A percentile compares a stretch with the other conserved stretches of the same genome.
Conservation (phyloP, 2,329 filamentous ascomycete genomes). For the Graphilbum sp. region DNA sequence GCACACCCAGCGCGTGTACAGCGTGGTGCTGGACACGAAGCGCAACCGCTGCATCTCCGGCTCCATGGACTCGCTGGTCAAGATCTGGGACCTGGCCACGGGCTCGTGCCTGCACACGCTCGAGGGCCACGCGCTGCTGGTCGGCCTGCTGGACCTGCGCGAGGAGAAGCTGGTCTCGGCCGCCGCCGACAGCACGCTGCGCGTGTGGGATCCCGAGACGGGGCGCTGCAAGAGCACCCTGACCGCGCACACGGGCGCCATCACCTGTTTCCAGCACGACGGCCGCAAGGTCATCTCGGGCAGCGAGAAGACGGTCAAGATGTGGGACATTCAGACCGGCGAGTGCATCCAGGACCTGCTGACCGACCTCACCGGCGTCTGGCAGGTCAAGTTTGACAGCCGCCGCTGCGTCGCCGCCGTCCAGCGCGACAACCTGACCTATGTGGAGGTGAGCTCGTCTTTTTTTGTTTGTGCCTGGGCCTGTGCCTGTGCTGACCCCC, state of each 20-base stretch:
- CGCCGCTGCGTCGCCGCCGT: conserved; percentile 90
- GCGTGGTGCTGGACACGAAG: conserved; percentile 80
- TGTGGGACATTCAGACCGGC: conserved; percentile 92
- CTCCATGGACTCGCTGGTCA: conserved; percentile 95
- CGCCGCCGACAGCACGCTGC: conserved; percentile 83
- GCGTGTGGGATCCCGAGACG: conserved; percentile 92
- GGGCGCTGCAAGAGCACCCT: conserved; percentile 82
- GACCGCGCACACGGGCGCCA: conserved; percentile 88
- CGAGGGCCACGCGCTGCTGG: conserved; percentile 82
- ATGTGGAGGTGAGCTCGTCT: conserved; percentile 62
- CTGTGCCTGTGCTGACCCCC: conserved; percentile 11
- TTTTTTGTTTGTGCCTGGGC: conserved; percentile 2
- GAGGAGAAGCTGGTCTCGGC: conserved; percentile 86
- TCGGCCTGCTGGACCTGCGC: conserved; percentile 78
- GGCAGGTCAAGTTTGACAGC: conserved; percentile 97
- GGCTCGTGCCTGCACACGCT: conserved; percentile 76
- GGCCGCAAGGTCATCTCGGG: conserved; percentile 92
- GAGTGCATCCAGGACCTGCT: conserved; percentile 86
- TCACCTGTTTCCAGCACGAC: conserved; percentile 97
- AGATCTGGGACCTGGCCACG: conserved; percentile 88
- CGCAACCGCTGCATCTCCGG: conserved; percentile 94
- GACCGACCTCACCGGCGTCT: conserved; percentile 88
- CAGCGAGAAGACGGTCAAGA: conserved; percentile 88
- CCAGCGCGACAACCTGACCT: conserved; percentile 80
- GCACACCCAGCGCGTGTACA: conserved; percentile 89